Base-by-base conservation (phyloP, 148 eudicot genomes). In the Silene latifolia region DNA sequence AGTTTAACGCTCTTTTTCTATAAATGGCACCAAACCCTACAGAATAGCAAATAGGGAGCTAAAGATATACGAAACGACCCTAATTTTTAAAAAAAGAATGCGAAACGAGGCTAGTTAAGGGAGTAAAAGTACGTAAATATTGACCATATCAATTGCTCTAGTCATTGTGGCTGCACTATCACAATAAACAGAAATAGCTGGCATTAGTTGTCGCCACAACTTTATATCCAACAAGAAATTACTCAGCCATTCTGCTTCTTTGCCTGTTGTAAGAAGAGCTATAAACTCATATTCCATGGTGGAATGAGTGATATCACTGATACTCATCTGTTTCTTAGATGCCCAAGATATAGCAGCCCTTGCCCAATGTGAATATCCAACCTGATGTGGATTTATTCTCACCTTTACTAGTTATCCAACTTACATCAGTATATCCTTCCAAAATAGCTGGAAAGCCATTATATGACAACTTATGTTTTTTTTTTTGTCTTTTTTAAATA, bases 281-380 rank as follows among this genome's bases (percentile, higher is more conserved):
- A 80, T 21, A 35, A 80, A 65, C 8, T 71, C 54, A 17, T 42
- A 14, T 4, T 75, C 71, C 79, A 63, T 63, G 32, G 76, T 63
- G n/a, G 69, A 74, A 23, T 67, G 73, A 0, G 73, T n/a, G n/a
- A n/a, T n/a, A n/a, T n/a, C n/a, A n/a, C n/a, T 47, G 15, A 74
- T 79, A 46, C 69, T 74, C 1, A 27, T 79, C 19, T 74, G 67
- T 64, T 74, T 79, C 77, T 67, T 79, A 13, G 59, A 69, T 4
- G 59, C 57, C 83, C 72, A 76, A 80, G 65, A 75, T 21, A 80
- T 47, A 2, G 59, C 75, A 25, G 61, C 83, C 1, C 83, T 72
- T 47, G 5, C n/a, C 69, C 2, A 53, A 7, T 39, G 19, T 35
- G 63, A 80, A 66, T 0, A 48, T 62, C 69, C 58, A 73, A 7